These are phyloP conservation scores for Talaromyces borbonicus DNA, from an alignment of 495 filamentous ascomycete species.

Conservation along the genomic window DNA sequence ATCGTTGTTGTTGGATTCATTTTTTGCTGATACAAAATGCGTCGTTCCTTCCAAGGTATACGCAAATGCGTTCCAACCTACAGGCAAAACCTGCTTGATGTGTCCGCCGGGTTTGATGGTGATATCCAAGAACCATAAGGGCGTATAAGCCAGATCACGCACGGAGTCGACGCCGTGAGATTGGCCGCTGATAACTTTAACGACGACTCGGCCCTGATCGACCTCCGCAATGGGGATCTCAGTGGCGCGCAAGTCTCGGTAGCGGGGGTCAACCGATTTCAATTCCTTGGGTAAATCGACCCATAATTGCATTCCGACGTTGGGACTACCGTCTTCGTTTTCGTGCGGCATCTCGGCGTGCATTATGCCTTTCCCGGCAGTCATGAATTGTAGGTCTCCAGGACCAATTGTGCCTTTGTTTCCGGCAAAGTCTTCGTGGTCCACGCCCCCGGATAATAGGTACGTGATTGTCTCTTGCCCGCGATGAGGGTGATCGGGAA, in stretches of 20 bases:
- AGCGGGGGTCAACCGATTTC: conserved; percentile 84
- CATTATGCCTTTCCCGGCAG: conserved; percentile 84
- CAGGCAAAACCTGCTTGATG: conserved; percentile 61
- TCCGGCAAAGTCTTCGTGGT: conserved; percentile 94
- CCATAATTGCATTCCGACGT: conserved; percentile 89
- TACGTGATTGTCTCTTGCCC: conserved; percentile 89
- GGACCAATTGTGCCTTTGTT: conserved; percentile 74
- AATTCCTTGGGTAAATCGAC: conserved; percentile 77
- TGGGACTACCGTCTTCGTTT: conserved; percentile 63
- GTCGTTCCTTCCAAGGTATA: conserved; percentile 68
- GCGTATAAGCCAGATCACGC: conserved; percentile 86
- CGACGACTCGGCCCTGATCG: conserved; percentile 60
- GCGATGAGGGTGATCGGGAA: conserved; percentile 76
- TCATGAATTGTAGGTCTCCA: conserved; percentile 97
- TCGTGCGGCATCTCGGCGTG: conserved; percentile 94
- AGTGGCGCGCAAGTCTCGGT: conserved; percentile 65
- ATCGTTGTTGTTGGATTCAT: too few relatives aligned
- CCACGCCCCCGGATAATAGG: conserved; percentile 68
- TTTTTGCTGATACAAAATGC: conserved; percentile 55
- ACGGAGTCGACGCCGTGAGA: conserved; percentile 76
- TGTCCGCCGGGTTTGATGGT: conserved; percentile 70
- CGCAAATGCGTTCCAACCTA: conserved; percentile 84
- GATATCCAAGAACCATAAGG: conserved; percentile 87
- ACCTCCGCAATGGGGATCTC: conserved; percentile 66
- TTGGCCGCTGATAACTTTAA: conserved; percentile 86